phyloP scores from a whole-genome alignment of 768 basidiomycete species.

The Amanita fuliginea region DNA sequence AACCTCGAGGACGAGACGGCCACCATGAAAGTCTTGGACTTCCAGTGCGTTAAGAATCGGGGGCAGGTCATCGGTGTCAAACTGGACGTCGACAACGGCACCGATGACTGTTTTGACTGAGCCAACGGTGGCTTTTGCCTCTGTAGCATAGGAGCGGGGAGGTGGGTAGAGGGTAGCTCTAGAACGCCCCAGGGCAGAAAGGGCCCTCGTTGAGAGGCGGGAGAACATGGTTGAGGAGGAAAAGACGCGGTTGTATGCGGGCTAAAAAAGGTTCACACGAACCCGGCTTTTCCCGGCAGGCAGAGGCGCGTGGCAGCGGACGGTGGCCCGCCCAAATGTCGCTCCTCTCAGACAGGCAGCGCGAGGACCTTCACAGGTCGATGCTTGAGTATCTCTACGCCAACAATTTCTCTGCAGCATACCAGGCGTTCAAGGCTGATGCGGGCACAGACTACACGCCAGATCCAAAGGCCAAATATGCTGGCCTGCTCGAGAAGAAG shows the following conservation, averaged over 20 bases:
- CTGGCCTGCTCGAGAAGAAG: constrained; percentile 90
- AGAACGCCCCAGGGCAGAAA: constrained; percentile 15
- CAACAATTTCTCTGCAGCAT: constrained; percentile 53
- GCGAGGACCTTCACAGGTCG: constrained; percentile 45
- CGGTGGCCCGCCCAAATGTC: constrained; percentile 10
- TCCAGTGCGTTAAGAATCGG: constrained; percentile 99
- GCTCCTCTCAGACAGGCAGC: constrained; percentile 16
- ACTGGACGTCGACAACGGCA: constrained; percentile 99
- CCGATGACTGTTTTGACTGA: constrained; percentile 98
- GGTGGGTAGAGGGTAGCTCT: constrained; percentile 13
- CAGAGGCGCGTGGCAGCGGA: constrained; percentile 7
- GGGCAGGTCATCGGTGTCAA: constrained; percentile 89
- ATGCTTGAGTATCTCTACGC: constrained; percentile 71
- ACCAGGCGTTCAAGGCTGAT: constrained; percentile 45
- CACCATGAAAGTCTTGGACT: constrained; percentile 88
- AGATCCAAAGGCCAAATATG: constrained; percentile 80
- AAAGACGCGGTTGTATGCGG: constrained; percentile 19
- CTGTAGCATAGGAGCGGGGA: constrained; percentile 89
- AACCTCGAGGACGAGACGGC: constrained; percentile 98
- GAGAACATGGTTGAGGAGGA: constrained; percentile 61
- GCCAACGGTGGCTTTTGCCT: constrained; percentile 64
- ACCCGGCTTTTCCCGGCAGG: constrained; percentile 32
- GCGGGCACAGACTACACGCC: constrained; percentile 54
- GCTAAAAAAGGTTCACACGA: constrained; percentile 37
- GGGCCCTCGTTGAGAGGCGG: constrained; percentile 79